Conservation (phyloP, 2,329 filamentous ascomycete genomes). For the Fusarium poae region DNA sequence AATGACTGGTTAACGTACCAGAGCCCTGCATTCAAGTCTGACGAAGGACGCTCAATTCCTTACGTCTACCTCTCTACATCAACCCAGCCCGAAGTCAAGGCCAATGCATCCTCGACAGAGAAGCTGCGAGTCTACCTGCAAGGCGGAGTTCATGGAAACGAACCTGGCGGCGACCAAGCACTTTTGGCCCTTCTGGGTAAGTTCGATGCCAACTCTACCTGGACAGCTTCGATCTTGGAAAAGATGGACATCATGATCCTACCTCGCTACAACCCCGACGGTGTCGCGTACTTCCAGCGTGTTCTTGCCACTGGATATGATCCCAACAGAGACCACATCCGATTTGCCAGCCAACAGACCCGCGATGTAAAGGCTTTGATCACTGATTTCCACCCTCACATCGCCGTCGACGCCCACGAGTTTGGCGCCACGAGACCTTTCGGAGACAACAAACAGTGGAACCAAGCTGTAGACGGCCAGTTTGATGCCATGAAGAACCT, state of each 20-base stretch:
- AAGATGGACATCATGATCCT: constrained; percentile 50
- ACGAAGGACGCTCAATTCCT: constrained; percentile 43
- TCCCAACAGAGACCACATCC: constrained; percentile 49
- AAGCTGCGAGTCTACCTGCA: constrained; percentile 49
- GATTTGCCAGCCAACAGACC: constrained; percentile 44
- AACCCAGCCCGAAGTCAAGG: constrained; percentile 20
- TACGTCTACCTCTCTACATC: constrained; percentile 38
- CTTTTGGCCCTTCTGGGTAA: constrained; percentile 48
- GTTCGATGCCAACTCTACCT: constrained; percentile 46
- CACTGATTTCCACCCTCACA: constrained; percentile 43
- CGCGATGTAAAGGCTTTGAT: constrained; percentile 47
- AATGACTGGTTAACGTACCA: constrained; percentile 46
- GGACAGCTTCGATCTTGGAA: constrained; percentile 44
- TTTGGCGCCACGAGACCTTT: constrained; percentile 46
- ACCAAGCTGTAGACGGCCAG: constrained; percentile 46
- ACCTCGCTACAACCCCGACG: constrained; percentile 50
- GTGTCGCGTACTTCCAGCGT: constrained; percentile 49
- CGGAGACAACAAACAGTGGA: constrained; percentile 43
- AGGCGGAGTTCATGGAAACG: constrained; percentile 50
- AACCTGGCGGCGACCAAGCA: constrained; percentile 47
- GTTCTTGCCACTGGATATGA: constrained; percentile 47
- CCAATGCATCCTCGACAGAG: constrained; percentile 30
- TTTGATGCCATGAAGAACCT: constrained; percentile 49
- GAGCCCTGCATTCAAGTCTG: constrained; percentile 41
- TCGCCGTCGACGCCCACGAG: constrained; percentile 48